phyloP scores from a whole-genome alignment of 768 basidiomycete species.

The Boletus patriciae region DNA sequence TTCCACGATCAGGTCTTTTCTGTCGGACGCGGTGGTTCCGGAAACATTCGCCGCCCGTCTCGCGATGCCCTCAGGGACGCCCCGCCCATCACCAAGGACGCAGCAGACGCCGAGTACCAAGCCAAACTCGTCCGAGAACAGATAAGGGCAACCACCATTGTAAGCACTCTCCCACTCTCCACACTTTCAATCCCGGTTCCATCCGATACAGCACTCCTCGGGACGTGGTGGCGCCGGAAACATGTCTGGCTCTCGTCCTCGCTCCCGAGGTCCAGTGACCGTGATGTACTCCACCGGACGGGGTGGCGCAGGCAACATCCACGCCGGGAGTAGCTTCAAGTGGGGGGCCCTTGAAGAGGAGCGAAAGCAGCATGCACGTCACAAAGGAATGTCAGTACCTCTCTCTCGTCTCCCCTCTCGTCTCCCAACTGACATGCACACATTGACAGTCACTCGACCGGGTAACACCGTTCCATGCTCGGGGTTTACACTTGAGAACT shows the following conservation, averaged over 20 bases:
- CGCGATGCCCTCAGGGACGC: slow-evolving; percentile 30
- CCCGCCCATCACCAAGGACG: slow-evolving; percentile 29
- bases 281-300: slow-evolving; percentile 27
- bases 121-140: slow-evolving; percentile 25
- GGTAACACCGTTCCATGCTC: slow-evolving; percentile 19
- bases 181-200: not conserved
- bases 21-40: slow-evolving; percentile 79
- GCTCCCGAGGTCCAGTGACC: slow-evolving; percentile 37
- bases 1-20: slow-evolving; percentile 36
- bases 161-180: slow-evolving; percentile 24
- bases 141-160: slow-evolving; percentile 32
- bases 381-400: slow-evolving; percentile 41
- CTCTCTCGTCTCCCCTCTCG: too few species aligned
- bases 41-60: slow-evolving; percentile 69
- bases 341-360: slow-evolving; percentile 34
- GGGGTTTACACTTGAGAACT: not conserved
- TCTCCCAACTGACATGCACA: not conserved
- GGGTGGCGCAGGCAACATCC: slow-evolving; percentile 44
- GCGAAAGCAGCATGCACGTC: slow-evolving; percentile 29
- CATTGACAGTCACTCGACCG: slow-evolving; percentile 55
- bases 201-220: slow-evolving; percentile 47
- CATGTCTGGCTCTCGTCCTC: slow-evolving; percentile 50
- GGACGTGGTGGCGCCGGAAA: slow-evolving; percentile 70
- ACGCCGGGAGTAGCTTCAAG: not conserved
- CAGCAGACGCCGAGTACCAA: slow-evolving; percentile 24